Evolutionary conservation across 169 alveolate genomes (phyloP), one percentile per base, ranked within the genome.

Genomic region (Plasmodium coatneyi): DNA sequence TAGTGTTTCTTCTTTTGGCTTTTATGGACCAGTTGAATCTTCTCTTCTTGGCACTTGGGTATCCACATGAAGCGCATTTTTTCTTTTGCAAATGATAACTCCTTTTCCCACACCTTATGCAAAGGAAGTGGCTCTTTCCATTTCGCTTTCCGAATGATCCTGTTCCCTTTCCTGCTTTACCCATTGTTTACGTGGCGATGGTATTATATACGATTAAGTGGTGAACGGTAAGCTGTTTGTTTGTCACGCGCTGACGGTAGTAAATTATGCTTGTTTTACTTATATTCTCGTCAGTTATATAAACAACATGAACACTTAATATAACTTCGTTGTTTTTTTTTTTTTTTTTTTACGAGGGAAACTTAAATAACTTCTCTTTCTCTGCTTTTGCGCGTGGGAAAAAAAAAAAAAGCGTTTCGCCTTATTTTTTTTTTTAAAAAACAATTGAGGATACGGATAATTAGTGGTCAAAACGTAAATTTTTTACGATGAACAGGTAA

Each of bases 61-160:
- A 98, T 22, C 98, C 99, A 93, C 99, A 98, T n/a, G 99, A 96
- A 92, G 99, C 99, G 95, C 99, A 99, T 78, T 97, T 97, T 91
- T 97, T 96, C 97, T 98, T 98, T 96, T 98, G 98, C 90, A 96
- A 96, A 98, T 98, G 99, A 96, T 97, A 98, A 54, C 99, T 96
- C 91, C 98, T 96, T 76, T 97, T 95, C 54, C 99, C 99, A 95
- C 99, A 99, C 91, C 99, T 97, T 93, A 98, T 97, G 97, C 99
- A 98, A 93, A 98, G 97, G 83, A 98, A 97, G 96, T 99, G 99
- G 91, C 99, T 98, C 95, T 98, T 98, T 93, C 98, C 98, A 97
- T 98, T 98, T 95, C 98, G 98, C 92, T 97, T 97, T 96, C 99
- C 99, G 96, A 97, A 97, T 76, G 99, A 97, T 41, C 99, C 99